These are phyloP conservation scores for Pseudisothecium myosuroides DNA, from an alignment of 225 moss, liverwort and hornwort species.

Conservation along the genomic window DNA sequence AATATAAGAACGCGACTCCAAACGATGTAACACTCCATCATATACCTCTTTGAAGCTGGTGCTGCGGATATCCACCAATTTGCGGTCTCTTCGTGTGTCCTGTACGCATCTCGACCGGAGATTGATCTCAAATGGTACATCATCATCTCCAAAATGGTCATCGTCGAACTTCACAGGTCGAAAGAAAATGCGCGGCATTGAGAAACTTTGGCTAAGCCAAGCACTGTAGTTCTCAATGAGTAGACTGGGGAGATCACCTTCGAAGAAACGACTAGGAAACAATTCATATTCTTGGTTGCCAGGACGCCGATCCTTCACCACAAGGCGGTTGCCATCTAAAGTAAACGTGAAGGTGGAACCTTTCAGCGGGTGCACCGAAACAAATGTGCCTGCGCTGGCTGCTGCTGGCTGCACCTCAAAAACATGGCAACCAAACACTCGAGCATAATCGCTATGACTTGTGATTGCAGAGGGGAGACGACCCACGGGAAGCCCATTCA, in stretches of 20 bases:
- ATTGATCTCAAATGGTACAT: neutral
- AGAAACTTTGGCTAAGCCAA: neutral
- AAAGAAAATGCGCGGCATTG: neutral
- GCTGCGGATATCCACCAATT: constrained; percentile 7
- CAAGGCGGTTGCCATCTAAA: neutral
- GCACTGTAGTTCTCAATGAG: neutral
- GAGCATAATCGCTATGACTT: neutral
- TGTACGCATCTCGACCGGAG: neutral
- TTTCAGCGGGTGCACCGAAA: neutral
- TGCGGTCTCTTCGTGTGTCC: neutral
- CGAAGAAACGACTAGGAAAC: neutral
- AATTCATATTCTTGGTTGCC: neutral
- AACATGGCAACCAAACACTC: constrained; percentile 3
- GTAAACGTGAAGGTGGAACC: neutral
- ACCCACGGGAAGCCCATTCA: neutral
- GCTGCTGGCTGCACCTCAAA: constrained; percentile 18
- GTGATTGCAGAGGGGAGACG: constrained; percentile 4
- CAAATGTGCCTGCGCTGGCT: neutral
- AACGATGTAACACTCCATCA: neutral
- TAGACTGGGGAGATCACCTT: neutral
- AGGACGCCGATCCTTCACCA: constrained; percentile 1
- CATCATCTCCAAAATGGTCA: neutral
- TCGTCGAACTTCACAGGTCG: constrained; percentile 9
- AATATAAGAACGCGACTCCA: neutral
- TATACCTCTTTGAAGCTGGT: neutral